These are phyloP conservation scores for Berberis thunbergii DNA, from an alignment of 164 flowering plant genomes.

Conservation along the genomic window DNA sequence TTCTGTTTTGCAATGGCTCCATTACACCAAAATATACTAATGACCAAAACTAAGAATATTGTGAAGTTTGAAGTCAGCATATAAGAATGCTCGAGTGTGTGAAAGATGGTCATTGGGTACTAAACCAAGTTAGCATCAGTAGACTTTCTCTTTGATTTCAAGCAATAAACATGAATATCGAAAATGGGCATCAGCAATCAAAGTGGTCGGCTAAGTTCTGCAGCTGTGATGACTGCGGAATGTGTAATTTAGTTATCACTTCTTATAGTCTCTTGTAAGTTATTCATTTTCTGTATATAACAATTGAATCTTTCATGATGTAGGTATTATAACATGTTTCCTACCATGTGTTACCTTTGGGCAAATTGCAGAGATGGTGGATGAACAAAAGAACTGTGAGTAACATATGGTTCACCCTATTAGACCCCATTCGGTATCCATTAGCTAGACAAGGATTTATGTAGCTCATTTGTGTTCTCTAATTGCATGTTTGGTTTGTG, in stretches of 20 bases:
- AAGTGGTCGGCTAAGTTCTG: background rate
- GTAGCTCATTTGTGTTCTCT: background rate
- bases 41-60: too few species aligned
- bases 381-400: constrained; percentile 26
- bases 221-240: background rate
- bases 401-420: background rate
- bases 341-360: constrained; percentile 29
- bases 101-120: too few species aligned
- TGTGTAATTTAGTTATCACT: too few species aligned
- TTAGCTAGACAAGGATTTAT: too few species aligned
- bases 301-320: background rate
- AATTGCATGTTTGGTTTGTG: background rate
- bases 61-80: too few species aligned
- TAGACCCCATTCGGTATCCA: too few species aligned
- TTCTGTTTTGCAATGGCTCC: too few species aligned
- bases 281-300: background rate
- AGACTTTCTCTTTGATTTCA: too few species aligned
- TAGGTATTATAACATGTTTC: constrained; percentile 24
- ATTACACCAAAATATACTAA: too few species aligned
- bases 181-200: background rate
- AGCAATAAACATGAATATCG: background rate
- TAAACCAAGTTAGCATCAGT: too few species aligned
- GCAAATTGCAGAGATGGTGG: constrained; percentile 20
- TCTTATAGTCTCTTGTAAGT: too few species aligned
- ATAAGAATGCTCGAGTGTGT: too few species aligned